Percentiles rank a stretch among this genome's conserved stretches.
Evolutionary conservation across 2,329 filamentous ascomycete species (phyloP).

Genomic region (Paecilomyces fulvus): DNA sequence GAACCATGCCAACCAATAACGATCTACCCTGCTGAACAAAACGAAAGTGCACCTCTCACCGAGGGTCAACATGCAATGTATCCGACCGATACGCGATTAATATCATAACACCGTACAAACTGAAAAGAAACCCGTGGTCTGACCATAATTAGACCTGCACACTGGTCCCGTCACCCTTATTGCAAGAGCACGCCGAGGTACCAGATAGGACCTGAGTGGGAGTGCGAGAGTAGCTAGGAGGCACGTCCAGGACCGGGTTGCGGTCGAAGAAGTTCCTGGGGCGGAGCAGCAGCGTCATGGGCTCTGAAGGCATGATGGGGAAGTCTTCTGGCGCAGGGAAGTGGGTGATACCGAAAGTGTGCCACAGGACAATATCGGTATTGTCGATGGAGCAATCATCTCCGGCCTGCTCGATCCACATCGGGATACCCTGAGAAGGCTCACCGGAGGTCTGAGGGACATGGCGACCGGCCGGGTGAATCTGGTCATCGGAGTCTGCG

Average conservation of each 20-base stretch:
- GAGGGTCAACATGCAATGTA: neutral
- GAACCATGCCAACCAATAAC: neutral
- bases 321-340: slow-evolving; percentile 87
- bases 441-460: slow-evolving; percentile 81
- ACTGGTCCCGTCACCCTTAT: slow-evolving; percentile 32
- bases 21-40: neutral
- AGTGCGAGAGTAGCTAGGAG: slow-evolving; percentile 63
- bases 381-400: slow-evolving; percentile 63
- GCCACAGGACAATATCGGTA: slow-evolving; percentile 83
- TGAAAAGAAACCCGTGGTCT: neutral
- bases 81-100: neutral
- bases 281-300: slow-evolving; percentile 69
- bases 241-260: slow-evolving; percentile 74
- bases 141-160: slow-evolving; percentile 21
- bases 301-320: slow-evolving; percentile 82
- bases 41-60: neutral
- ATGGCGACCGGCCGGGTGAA: slow-evolving; percentile 79
- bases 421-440: slow-evolving; percentile 61
- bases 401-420: slow-evolving; percentile 62
- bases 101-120: neutral
- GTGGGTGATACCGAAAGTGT: slow-evolving; percentile 85
- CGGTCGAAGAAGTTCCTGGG: slow-evolving; percentile 75
- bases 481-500: slow-evolving; percentile 66
- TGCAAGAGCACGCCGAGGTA: slow-evolving; percentile 23
- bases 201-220: slow-evolving; percentile 58